A percentile compares a stretch with the other conserved stretches of the same genome.
Conservation (phyloP, 768 basidiomycete genomes). For the Cantharellus anzutake region DNA sequence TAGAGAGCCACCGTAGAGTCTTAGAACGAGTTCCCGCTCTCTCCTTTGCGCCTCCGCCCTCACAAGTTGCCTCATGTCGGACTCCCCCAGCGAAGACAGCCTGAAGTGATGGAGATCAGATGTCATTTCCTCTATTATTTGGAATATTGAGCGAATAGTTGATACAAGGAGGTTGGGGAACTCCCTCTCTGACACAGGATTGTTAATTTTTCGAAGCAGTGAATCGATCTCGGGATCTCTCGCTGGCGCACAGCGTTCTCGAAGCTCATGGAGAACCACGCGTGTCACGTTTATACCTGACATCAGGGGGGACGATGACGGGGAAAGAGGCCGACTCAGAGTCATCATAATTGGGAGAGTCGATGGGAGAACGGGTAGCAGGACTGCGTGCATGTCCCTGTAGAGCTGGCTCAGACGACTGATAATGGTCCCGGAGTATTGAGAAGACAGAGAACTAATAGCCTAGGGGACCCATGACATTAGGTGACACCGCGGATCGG, state of each 20-base stretch:
- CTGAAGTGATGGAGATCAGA: background rate
- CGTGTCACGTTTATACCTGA: background rate
- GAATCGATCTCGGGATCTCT: background rate
- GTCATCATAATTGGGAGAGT: background rate
- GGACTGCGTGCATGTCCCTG: background rate
- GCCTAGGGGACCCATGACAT: background rate
- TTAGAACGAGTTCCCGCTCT: background rate
- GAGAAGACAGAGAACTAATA: slow-evolving; percentile 1
- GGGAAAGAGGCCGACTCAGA: slow-evolving; percentile 1
- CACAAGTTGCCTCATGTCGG: background rate
- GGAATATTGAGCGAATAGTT: background rate
- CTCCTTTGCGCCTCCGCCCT: background rate
- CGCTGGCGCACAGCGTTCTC: background rate
- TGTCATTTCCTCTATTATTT: background rate
- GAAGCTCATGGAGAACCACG: background rate
- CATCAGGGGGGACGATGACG: slow-evolving; percentile 1
- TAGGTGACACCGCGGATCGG: background rate
- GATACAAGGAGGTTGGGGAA: background rate
- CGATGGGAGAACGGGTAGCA: slow-evolving; percentile 1
- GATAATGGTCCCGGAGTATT: background rate
- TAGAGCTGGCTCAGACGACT: background rate
- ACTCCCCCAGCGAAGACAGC: background rate
- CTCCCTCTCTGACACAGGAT: background rate
- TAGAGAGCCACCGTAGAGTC: slow-evolving; percentile 1
- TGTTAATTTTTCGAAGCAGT: background rate